Evolutionary conservation across 2,329 filamentous ascomycete species (phyloP).

Genomic region (Cladophialophora yegresii): DNA sequence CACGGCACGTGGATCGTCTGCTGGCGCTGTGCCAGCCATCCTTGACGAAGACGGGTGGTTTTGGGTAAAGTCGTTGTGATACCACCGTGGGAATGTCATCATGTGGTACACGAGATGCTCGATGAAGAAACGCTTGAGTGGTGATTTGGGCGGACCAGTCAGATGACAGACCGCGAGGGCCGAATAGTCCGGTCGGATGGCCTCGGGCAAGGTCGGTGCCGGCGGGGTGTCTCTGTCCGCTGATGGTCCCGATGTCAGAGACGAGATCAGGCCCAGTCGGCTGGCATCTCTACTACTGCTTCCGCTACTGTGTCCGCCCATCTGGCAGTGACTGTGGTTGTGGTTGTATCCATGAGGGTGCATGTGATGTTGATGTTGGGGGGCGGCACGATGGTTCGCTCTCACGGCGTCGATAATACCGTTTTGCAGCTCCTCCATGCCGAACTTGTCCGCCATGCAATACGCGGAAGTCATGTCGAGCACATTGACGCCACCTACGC

Average conservation of each 20-base stretch:
- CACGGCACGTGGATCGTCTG: not conserved
- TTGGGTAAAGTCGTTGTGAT: constrained; percentile 22
- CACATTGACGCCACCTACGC: constrained; percentile 9
- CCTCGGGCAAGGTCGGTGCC: not conserved
- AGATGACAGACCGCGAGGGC: constrained; percentile 28
- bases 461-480: constrained; percentile 28
- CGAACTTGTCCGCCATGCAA: constrained; percentile 33
- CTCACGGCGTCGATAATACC: constrained; percentile 30
- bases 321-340: not conserved
- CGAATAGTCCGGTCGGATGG: constrained; percentile 21
- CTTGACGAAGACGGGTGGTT: not conserved
- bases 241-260: not conserved
- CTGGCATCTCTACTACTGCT: constrained; percentile 8
- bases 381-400: constrained; percentile 12
- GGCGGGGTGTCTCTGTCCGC: not conserved
- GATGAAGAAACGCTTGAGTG: constrained; percentile 31
- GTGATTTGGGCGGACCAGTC: constrained; percentile 27
- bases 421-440: constrained; percentile 33
- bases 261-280: not conserved
- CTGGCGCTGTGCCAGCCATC: not conserved
- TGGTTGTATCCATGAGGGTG: not conserved
- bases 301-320: constrained; percentile 2
- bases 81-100: constrained; percentile 30
- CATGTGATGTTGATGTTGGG: not conserved
- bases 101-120: constrained; percentile 32